phyloP scores from a whole-genome alignment of 75 land plant genomes.

The Pinus albicaulis region DNA sequence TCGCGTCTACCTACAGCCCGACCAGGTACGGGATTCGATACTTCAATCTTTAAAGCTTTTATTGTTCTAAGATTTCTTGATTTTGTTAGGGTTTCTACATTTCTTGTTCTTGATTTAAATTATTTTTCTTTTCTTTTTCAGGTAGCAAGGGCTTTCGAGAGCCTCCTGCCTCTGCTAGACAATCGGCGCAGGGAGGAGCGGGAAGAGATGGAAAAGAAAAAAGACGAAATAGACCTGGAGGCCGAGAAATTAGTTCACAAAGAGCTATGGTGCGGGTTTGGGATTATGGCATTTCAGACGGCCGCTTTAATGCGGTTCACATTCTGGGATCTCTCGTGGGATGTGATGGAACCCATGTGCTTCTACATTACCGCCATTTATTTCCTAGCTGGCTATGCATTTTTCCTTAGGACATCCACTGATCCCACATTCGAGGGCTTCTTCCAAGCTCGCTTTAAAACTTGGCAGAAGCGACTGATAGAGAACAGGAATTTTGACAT shows the following conservation, averaged over 20 bases:
- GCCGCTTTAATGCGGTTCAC: slow-evolving; percentile 61
- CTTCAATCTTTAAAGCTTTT: neutral
- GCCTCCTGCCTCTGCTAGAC: slow-evolving; percentile 9
- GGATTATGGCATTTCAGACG: slow-evolving; percentile 44
- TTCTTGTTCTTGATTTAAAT: neutral
- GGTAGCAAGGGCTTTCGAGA: slow-evolving; percentile 23
- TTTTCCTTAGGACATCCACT: slow-evolving; percentile 70
- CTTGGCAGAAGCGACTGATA: slow-evolving; percentile 45
- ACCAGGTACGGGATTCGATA: slow-evolving; percentile 41
- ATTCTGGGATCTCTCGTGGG: slow-evolving; percentile 87
- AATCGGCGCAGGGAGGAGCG: slow-evolving; percentile 46
- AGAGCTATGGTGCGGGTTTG: slow-evolving; percentile 58
- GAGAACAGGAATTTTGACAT: slow-evolving; percentile 33
- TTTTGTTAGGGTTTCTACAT: neutral
- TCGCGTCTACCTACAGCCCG: slow-evolving; percentile 65
- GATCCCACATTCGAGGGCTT: slow-evolving; percentile 82
- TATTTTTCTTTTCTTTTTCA: neutral
- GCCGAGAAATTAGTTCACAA: slow-evolving; percentile 42
- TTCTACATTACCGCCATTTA: slow-evolving; percentile 63
- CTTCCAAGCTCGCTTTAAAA: slow-evolving; percentile 50
- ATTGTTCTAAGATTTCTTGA: neutral
- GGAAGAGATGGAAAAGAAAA: slow-evolving; percentile 36
- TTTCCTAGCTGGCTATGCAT: slow-evolving; percentile 59
- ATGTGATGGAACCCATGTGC: slow-evolving; percentile 88
- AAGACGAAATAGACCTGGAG: slow-evolving; percentile 41